A percentile compares a stretch with the other conserved stretches of the same genome.
Evolutionary conservation across 805 yeast genomes (phyloP).

Genomic region (Ogataea chonburiensis): DNA sequence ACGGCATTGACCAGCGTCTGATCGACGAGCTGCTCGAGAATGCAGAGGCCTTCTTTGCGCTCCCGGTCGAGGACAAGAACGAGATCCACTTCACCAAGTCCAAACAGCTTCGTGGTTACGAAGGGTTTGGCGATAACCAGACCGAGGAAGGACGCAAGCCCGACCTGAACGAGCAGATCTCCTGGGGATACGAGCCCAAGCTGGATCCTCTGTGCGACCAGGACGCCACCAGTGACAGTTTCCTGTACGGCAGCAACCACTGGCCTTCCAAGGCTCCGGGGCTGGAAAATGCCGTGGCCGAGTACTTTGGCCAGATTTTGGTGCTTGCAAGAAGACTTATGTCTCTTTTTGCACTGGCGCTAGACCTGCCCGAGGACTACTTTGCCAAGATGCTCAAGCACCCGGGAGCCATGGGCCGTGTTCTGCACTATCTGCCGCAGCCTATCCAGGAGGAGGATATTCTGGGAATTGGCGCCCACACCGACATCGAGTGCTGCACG

Average conservation of each 20-base stretch:
- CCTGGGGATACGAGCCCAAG: conserved; percentile 32
- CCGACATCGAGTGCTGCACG: conserved; percentile 35
- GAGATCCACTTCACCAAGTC: conserved; percentile 22
- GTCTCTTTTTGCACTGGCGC: conserved; percentile 30
- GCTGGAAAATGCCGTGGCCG: conserved; percentile 23
- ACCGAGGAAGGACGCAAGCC: conserved; percentile 24
- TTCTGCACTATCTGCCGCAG: conserved; percentile 33
- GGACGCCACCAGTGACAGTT: conserved; percentile 23
- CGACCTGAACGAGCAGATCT: conserved; percentile 23
- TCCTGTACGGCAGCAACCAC: conserved; percentile 24
- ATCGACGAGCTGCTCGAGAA: conserved; percentile 24
- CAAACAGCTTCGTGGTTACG: conserved; percentile 21
- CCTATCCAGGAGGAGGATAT: conserved; percentile 27
- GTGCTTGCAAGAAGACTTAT: conserved; percentile 28
- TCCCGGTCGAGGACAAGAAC: conserved; percentile 24
- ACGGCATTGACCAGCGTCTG: conserved; percentile 27
- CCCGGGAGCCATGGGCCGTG: conserved; percentile 32
- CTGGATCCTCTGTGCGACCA: conserved; percentile 30
- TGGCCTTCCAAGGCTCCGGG: conserved; percentile 34
- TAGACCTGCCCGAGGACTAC: conserved; percentile 29
- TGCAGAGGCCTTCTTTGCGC: conserved; percentile 27
- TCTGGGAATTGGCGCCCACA: conserved; percentile 38
- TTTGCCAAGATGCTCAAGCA: conserved; percentile 25
- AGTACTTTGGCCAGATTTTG: conserved; percentile 25
- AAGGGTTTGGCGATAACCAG: conserved; percentile 25